Evolutionary conservation across 257 asterid genomes (phyloP), one percentile per base, ranked within the genome.

Genomic region (Solanum medicagineum): DNA sequence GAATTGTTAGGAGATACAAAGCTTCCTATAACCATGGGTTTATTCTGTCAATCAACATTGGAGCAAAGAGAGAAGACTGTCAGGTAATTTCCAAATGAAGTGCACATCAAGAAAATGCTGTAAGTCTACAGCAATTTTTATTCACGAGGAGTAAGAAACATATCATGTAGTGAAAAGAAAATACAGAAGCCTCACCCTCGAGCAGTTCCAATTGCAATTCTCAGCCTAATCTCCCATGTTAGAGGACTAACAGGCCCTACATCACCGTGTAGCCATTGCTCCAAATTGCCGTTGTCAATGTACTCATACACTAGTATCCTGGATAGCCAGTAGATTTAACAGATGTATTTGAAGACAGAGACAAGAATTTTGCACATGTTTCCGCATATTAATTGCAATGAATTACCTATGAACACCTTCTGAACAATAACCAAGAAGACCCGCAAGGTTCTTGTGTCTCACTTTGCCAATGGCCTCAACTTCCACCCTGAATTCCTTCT

Each of bases 391-490:
- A 47, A 15, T n/a, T 56, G 65, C 16, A 73, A 57, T 84, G 20
- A 65, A 59, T 51, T 90, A 95, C 99, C 99, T 91, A 87, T 89
- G 94, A 87, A 92, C 87, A 82, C 99, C 99, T 87, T 97, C 98
- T 57, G 97, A 98, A 90, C 99, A 97, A 88, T 90, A 95, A 56
- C 99, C 99, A 81, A 94, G 73, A 87, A 97, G 92, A 85, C 99
- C 95, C 9, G 93, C 99, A 53, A 97, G 98, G 91, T 97, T 97
- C 89, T 97, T 97, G 92, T 97, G 99, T 88, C 94, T 94, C 86
- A 95, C 99, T 92, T 93, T 93, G 65, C 99, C 99, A 89, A 97
- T 95, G 87, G 99, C 99, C 89, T 97, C 99, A 87, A 97, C 99
- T 91, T 97, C 99, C 85, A 95, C 99, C 90, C 92, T 97, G 81